Conservation (phyloP, 179 eudicot genomes). For the Silene noctiflora region DNA sequence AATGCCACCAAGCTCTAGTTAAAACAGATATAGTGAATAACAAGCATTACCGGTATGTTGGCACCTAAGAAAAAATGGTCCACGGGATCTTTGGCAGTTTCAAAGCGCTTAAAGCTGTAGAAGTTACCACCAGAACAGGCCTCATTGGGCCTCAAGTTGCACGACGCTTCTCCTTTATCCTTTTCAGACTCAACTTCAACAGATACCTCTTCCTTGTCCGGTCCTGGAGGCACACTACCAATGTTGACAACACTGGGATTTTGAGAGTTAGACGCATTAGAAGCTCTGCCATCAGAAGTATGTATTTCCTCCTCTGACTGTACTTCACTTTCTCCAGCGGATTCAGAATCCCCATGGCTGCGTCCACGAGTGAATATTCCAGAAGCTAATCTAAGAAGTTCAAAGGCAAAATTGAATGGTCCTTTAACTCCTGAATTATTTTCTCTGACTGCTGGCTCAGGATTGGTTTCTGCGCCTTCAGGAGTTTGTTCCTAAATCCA, state of each 20-base stretch:
- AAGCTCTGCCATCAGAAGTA: conserved; percentile 32
- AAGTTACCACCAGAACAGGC: conserved; percentile 26
- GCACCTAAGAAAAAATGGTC: conserved; percentile 74
- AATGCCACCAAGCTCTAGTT: neutral
- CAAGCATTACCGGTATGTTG: conserved; percentile 45
- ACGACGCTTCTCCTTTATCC: conserved; percentile 38
- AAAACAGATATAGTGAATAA: neutral
- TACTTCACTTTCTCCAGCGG: conserved; percentile 37
- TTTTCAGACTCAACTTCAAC: conserved; percentile 30
- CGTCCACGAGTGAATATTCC: conserved; percentile 75
- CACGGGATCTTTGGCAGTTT: conserved; percentile 75
- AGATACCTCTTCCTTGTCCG: conserved; percentile 29
- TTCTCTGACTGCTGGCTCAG: conserved; percentile 47
- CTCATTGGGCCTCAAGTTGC: conserved; percentile 32
- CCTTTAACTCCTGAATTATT: conserved; percentile 52
- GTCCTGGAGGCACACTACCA: conserved; percentile 27
- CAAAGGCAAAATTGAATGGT: conserved; percentile 70
- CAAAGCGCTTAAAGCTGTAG: conserved; percentile 77
- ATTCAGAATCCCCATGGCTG: conserved; percentile 39
- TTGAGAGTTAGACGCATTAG: conserved; percentile 39
- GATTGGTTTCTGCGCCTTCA: conserved; percentile 36
- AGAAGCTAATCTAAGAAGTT: conserved; percentile 67
- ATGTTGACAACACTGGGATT: conserved; percentile 33
- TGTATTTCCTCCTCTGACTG: conserved; percentile 31
- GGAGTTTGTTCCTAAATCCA: conserved; percentile 49